A percentile compares a stretch with the other conserved stretches of the same genome.
Evolutionary conservation across 257 asterid species (phyloP).

Genomic region (Solanum bukasovii): DNA sequence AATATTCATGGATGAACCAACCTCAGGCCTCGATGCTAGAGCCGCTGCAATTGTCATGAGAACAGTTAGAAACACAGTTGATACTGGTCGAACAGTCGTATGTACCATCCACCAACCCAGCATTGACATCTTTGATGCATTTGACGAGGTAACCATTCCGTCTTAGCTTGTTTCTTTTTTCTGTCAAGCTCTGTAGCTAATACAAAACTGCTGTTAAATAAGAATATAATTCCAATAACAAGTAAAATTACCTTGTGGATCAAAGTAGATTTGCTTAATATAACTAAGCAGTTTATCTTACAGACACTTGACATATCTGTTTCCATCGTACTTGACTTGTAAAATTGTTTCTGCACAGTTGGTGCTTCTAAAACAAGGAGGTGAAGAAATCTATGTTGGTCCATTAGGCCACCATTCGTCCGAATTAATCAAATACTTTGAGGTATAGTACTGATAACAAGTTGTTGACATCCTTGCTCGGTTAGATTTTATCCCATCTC

Average conservation of each 20-base stretch:
- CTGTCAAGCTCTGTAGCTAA: not conserved
- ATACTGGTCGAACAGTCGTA: constrained; percentile 11
- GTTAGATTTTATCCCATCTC: not conserved
- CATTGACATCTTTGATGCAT: constrained; percentile 13
- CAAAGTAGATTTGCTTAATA: not conserved
- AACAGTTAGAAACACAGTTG: constrained; percentile 3
- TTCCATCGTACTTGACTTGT: not conserved
- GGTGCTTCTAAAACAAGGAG: constrained; percentile 68
- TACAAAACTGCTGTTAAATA: not conserved
- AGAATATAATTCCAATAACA: not conserved
- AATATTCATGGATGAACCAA: constrained; percentile 13
- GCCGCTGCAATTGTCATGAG: constrained; percentile 16
- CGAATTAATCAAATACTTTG: constrained; percentile 58
- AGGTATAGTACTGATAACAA: constrained; percentile 26
- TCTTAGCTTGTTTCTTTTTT: not conserved
- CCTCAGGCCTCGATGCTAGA: constrained; percentile 13
- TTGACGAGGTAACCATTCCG: constrained; percentile 8
- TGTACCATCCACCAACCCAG: constrained; percentile 16
- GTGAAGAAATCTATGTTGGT: constrained; percentile 72
- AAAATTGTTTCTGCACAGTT: constrained; percentile 27
- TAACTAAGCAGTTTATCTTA: not conserved
- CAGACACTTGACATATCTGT: not conserved
- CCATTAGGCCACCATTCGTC: constrained; percentile 62
- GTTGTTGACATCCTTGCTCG: not conserved
- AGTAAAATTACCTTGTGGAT: not conserved